Evolutionary conservation across 2,329 filamentous ascomycete genomes (phyloP), one percentile per base, ranked within the genome.

Genomic region (Alternaria hordeiaustralica): DNA sequence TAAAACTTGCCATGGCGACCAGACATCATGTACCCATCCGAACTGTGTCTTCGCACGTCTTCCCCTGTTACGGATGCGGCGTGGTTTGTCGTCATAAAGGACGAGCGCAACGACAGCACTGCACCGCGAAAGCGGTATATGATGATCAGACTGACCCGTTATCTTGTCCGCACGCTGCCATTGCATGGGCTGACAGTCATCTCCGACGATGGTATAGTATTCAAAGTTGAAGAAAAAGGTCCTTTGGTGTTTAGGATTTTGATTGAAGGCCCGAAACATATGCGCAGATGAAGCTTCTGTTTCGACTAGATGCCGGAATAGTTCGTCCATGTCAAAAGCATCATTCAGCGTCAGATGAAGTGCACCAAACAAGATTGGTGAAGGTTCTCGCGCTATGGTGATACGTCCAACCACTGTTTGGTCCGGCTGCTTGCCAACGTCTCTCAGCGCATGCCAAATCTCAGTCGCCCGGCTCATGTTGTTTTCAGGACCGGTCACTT

Each of bases 191-290:
- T 83, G 81, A 44, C 87, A 84, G 5, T 83, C 84, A 5, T 86
- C 82, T 2, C 84, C 85, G 12, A 90, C 84, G 7, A 89, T 82
- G 6, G 88, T 90, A 71, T 88, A 89, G 72, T 89, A 90, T 68
- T 90, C 89, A 73, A 90, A 89, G 45, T 84, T 86, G 72, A 90
- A 89, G 67, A 89, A 85, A 73, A 89, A 89, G 8, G 84, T 86
- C 7, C 85, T 81, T 67, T 87, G 87, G 12, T 84, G 84, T 8
- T 85, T 78, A 5, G 78, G 71, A 26, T 84, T 80, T 3, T 76
- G 65, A 15, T 81, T 75, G 56, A 80, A 88, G n/a, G 85, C 83
- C 25, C 86, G 81, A 63, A 85, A 80, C 79, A 86, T 83, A 60
- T 85, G 82, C 9, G 86, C 84, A 25, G 75, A 79, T 1, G 79